Conservation (phyloP, 1,284 basidiomycete genomes). For the Ganoderma lucidum region DNA sequence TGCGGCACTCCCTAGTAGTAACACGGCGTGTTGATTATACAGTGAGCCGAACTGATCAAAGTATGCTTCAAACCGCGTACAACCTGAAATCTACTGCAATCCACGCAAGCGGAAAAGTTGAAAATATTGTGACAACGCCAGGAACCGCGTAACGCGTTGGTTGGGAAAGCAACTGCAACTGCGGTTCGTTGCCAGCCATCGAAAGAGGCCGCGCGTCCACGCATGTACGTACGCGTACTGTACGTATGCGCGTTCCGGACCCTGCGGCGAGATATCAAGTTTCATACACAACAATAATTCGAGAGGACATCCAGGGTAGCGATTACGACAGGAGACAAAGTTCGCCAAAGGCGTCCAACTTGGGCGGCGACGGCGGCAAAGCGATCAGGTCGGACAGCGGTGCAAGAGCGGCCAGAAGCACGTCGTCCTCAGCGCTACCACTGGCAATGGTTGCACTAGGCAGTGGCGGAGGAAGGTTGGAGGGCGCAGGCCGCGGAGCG, state of each 20-base stretch:
- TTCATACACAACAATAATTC: neutral
- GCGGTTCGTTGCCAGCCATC: neutral
- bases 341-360: slow-evolving; percentile 22
- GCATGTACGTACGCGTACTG: neutral
- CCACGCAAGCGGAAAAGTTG: neutral
- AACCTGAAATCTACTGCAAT: neutral
- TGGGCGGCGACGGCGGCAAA: slow-evolving; percentile 17
- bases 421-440: neutral
- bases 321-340: slow-evolving; percentile 14
- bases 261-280: neutral
- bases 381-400: slow-evolving; percentile 18
- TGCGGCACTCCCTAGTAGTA: neutral
- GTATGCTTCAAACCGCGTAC: neutral
- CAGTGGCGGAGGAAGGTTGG: slow-evolving; percentile 1
- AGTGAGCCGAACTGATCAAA: neutral
- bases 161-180: neutral
- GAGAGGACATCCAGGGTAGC: neutral
- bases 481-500: neutral
- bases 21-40: neutral
- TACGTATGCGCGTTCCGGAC: neutral
- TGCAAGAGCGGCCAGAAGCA: slow-evolving; percentile 8
- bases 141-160: neutral
- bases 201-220: neutral
- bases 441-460: neutral
- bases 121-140: neutral